phyloP scores from a whole-genome alignment of 345 rosid genomes.

The Litchi chinensis region DNA sequence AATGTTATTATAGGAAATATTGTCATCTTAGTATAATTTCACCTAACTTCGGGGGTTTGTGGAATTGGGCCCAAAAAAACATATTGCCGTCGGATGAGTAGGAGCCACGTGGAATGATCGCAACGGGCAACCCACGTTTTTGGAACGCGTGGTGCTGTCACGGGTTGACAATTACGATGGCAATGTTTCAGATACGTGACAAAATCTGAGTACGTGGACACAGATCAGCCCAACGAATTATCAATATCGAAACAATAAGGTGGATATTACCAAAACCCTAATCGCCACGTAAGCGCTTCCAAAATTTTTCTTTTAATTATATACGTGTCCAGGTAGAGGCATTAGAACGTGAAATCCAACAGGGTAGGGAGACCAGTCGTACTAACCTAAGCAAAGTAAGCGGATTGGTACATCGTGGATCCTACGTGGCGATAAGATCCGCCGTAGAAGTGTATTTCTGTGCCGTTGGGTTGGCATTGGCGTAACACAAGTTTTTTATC shows the following conservation, averaged over 20 bases:
- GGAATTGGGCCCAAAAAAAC: not conserved
- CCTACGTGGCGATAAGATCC: constrained; percentile 41
- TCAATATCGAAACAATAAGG: not conserved
- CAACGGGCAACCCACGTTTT: not conserved
- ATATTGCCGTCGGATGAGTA: not conserved
- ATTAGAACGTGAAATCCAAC: not conserved
- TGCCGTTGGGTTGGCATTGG: not conserved
- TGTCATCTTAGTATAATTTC: too few species aligned
- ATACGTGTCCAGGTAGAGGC: not conserved
- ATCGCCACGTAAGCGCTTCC: not conserved
- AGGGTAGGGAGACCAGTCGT: not conserved
- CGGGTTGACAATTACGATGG: not conserved
- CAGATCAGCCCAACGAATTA: constrained; percentile 22
- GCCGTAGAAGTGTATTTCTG: not conserved
- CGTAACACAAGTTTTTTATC: too few species aligned
- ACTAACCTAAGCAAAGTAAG: not conserved
- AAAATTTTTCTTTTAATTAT: not conserved
- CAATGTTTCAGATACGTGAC: not conserved
- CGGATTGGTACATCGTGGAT: constrained; percentile 28
- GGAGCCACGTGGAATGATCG: not conserved
- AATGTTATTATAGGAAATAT: too few species aligned
- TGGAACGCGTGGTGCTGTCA: not conserved
- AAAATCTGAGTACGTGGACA: constrained; percentile 35
- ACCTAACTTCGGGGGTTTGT: too few species aligned
- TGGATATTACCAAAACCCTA: not conserved